These are phyloP conservation scores for Nemania abortiva DNA, from an alignment of 2,329 filamentous ascomycete species.

Conservation along the genomic window DNA sequence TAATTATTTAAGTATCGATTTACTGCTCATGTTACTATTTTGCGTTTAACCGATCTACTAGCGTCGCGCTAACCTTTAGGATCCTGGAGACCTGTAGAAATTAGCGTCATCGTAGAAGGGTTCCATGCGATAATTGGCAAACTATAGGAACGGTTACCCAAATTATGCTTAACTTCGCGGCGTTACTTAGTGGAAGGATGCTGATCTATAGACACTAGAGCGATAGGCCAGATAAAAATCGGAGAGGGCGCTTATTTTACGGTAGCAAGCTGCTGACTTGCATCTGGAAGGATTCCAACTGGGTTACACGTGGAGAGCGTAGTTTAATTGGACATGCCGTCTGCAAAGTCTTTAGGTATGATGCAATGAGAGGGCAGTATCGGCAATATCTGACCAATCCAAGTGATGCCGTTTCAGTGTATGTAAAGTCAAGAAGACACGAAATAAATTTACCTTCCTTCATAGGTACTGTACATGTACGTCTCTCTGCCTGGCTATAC, in stretches of 20 bases:
- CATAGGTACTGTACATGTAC: background rate
- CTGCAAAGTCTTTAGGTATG: background rate
- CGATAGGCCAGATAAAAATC: background rate
- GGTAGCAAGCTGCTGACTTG: conserved; percentile 19
- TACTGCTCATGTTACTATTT: too few species aligned
- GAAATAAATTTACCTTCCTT: background rate
- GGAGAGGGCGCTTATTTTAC: conserved; percentile 15
- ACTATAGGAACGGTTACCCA: background rate
- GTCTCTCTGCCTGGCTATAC: background rate
- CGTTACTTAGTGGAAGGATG: background rate
- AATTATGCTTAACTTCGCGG: background rate
- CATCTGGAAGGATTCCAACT: conserved; percentile 9
- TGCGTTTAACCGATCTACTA: too few species aligned
- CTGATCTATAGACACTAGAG: conserved; percentile 1
- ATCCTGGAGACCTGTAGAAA: too few species aligned
- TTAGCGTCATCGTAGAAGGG: background rate
- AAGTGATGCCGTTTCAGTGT: background rate
- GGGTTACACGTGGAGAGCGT: background rate
- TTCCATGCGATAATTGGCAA: background rate
- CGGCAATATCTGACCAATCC: conserved; percentile 12
- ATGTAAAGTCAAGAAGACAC: background rate
- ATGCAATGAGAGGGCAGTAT: conserved; percentile 1
- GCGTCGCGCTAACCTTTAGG: too few species aligned
- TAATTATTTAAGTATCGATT: too few species aligned
- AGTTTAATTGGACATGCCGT: conserved; percentile 12